These are phyloP conservation scores for Mycena polygramma DNA, from an alignment of 768 basidiomycete species.

Conservation along the genomic window DNA sequence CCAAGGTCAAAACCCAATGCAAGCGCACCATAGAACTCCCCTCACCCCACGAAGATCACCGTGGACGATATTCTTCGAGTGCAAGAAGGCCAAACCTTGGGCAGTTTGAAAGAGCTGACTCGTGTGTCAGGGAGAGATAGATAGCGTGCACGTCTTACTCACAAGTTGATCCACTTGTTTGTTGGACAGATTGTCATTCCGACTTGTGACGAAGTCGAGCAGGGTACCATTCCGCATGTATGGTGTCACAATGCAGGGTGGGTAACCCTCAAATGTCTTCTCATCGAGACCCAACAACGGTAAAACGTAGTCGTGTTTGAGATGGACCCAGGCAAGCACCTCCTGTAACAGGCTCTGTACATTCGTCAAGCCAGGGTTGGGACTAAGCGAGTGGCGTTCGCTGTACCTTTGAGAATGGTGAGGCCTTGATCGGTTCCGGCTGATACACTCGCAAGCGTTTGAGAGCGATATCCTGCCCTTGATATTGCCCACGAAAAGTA, in stretches of 20 bases:
- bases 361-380: background rate
- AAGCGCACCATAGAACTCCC: background rate
- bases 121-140: background rate
- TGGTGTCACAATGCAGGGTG: slow-evolving; percentile 7
- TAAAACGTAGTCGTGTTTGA: background rate
- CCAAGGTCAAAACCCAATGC: background rate
- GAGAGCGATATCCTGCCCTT: slow-evolving; percentile 2
- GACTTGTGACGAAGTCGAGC: background rate
- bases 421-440: background rate
- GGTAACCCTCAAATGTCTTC: background rate
- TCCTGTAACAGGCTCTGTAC: slow-evolving; percentile 2
- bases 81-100: background rate
- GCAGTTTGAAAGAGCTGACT: slow-evolving; percentile 5
- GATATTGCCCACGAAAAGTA: slow-evolving; percentile 2
- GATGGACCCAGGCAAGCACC: background rate
- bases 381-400: background rate
- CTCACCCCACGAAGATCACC: slow-evolving; percentile 5
- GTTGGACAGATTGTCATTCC: background rate
- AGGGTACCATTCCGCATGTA: slow-evolving; percentile 4
- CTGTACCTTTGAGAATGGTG: background rate
- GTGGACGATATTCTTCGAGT: slow-evolving; percentile 1
- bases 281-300: slow-evolving; percentile 6
- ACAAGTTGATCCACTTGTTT: slow-evolving; percentile 6
- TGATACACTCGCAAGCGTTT: slow-evolving; percentile 5
- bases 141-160: background rate